A percentile compares a stretch with the other conserved stretches of the same genome.
Evolutionary conservation across 2,329 filamentous ascomycete genomes (phyloP).

Genomic region (Nigrograna mackinnonii): DNA sequence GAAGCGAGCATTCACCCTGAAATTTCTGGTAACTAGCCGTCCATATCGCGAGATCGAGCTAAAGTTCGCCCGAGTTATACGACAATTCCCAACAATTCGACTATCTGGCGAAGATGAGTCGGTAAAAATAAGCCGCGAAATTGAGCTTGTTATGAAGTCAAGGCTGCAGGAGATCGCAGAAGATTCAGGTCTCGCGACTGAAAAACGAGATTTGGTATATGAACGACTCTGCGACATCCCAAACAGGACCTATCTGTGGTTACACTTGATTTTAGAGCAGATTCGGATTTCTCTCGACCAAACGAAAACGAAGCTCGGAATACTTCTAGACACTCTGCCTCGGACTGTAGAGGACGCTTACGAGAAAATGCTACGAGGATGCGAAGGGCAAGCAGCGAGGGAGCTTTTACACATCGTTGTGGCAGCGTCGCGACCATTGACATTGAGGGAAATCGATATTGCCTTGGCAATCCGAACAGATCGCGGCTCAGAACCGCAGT

Average conservation of each 20-base stretch:
- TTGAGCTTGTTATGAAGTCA: conserved; percentile 31
- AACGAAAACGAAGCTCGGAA: conserved; percentile 10
- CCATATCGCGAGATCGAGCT: conserved; percentile 26
- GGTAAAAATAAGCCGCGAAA: conserved; percentile 30
- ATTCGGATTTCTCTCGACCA: conserved; percentile 7
- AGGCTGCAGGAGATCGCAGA: conserved; percentile 13
- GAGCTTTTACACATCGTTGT: conserved; percentile 26
- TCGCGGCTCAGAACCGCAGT: not conserved
- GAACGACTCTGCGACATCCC: conserved; percentile 17
- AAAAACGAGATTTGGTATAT: conserved; percentile 6
- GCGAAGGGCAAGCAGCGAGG: conserved; percentile 3
- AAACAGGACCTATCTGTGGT: conserved; percentile 34
- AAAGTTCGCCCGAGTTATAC: no score
- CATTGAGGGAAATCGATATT: conserved; percentile 22
- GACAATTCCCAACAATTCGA: conserved; percentile 12
- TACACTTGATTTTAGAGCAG: conserved; percentile 20
- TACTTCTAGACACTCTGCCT: conserved; percentile 16
- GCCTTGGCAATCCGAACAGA: conserved; percentile 14
- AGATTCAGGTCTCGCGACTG: conserved; percentile 2
- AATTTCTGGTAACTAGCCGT: conserved; percentile 40
- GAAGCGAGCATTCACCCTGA: conserved; percentile 20
- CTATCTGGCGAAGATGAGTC: conserved; percentile 24
- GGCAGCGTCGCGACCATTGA: conserved; percentile 24
- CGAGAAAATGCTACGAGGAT: conserved; percentile 22
- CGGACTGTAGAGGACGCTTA: conserved; percentile 28